These are phyloP conservation scores for Mallotus japonicus DNA, from an alignment of 441 rosid genomes.

Conservation along the genomic window DNA sequence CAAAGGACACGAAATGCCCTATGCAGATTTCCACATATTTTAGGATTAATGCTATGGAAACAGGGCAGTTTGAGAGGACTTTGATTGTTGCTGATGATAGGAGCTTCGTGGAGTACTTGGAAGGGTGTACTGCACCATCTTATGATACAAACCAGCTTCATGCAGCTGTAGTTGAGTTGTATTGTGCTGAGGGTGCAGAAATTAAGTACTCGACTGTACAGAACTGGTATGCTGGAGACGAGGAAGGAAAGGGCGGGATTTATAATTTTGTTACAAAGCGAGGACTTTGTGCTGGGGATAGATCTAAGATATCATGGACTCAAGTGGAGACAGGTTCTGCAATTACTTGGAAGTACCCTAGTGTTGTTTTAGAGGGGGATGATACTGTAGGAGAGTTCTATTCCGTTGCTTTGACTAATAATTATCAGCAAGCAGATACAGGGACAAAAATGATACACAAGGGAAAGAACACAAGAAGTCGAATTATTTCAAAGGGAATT, in stretches of 20 bases:
- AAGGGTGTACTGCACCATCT: slow-evolving; percentile 95
- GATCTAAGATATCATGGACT: slow-evolving; percentile 94
- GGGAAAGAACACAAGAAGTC: slow-evolving; percentile 82
- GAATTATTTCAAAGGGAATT: slow-evolving; percentile 95
- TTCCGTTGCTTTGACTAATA: slow-evolving; percentile 89
- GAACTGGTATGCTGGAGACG: slow-evolving; percentile 96
- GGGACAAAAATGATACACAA: slow-evolving; percentile 98
- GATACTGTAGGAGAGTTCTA: slow-evolving; percentile 82
- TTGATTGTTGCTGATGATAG: slow-evolving; percentile 89
- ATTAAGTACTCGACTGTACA: slow-evolving; percentile 92
- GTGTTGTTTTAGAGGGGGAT: slow-evolving; percentile 89
- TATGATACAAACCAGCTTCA: slow-evolving; percentile 89
- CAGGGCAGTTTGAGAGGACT: slow-evolving; percentile 98
- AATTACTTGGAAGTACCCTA: slow-evolving; percentile 92
- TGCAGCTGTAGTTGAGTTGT: slow-evolving; percentile 91
- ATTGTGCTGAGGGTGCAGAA: slow-evolving; percentile 77
- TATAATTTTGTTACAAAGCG: slow-evolving; percentile 93
- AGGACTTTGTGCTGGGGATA: slow-evolving; percentile 75
- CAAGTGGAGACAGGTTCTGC: slow-evolving; percentile 97
- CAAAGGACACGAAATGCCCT: slow-evolving; percentile 77
- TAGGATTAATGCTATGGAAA: slow-evolving; percentile 79
- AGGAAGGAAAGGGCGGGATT: slow-evolving; percentile 83
- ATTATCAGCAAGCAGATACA: slow-evolving; percentile 92
- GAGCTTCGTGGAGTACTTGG: slow-evolving; percentile 89
- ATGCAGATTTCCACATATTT: slow-evolving; percentile 95